Evolutionary conservation across 2,329 filamentous ascomycete genomes (phyloP).

Genomic region (Ambrosiella xylebori): DNA sequence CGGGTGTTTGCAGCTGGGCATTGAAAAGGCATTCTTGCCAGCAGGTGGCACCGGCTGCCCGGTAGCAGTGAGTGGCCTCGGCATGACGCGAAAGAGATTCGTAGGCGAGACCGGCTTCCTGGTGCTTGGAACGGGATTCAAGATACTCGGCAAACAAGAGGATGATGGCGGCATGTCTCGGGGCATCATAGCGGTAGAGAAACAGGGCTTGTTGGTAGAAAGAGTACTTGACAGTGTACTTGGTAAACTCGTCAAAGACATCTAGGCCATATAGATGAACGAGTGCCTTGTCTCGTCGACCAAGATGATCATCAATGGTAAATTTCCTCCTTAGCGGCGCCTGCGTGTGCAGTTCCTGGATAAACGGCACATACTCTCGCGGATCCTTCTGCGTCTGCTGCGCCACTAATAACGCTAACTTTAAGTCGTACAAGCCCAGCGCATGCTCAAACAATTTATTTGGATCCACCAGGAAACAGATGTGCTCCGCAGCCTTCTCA

Average conservation of each 20-base stretch:
- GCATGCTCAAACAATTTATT: slow-evolving; percentile 84
- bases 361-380: slow-evolving; percentile 84
- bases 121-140: slow-evolving; percentile 55
- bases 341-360: slow-evolving; percentile 69
- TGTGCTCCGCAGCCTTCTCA: slow-evolving; percentile 84
- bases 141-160: slow-evolving; percentile 65
- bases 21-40: slow-evolving; percentile 85
- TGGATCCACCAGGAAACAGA: slow-evolving; percentile 90
- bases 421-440: slow-evolving; percentile 78
- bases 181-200: slow-evolving; percentile 66
- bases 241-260: slow-evolving; percentile 50
- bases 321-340: slow-evolving; percentile 55
- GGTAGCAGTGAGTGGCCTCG: slow-evolving; percentile 67
- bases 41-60: slow-evolving; percentile 53
- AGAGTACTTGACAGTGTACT: slow-evolving; percentile 62
- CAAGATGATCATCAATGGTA: slow-evolving; percentile 76
- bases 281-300: slow-evolving; percentile 60
- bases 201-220: slow-evolving; percentile 64
- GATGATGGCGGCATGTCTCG: slow-evolving; percentile 51
- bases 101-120: slow-evolving; percentile 78
- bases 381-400: slow-evolving; percentile 95
- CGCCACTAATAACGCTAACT: slow-evolving; percentile 75
- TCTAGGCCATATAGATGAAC: slow-evolving; percentile 55
- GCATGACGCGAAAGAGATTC: slow-evolving; percentile 64
- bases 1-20: slow-evolving; percentile 48